Evolutionary conservation across 768 basidiomycete genomes (phyloP).

Genomic region (Ramaria sp.): DNA sequence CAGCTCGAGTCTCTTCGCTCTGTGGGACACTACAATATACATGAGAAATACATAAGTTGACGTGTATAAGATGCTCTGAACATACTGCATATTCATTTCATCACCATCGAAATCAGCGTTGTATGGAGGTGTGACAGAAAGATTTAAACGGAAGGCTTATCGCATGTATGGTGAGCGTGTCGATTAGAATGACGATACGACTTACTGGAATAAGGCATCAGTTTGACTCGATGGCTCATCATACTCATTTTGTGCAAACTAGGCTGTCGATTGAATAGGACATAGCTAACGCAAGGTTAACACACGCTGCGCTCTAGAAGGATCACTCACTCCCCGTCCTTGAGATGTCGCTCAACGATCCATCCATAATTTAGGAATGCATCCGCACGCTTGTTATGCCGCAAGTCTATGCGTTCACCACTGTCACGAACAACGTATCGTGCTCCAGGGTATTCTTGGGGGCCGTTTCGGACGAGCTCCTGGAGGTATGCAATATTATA

Average conservation of each 20-base stretch:
- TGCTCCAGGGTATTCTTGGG: slow-evolving; percentile 90
- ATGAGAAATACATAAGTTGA: not conserved
- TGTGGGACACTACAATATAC: slow-evolving; percentile 72
- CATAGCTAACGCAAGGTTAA: slow-evolving; percentile 40
- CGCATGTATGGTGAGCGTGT: slow-evolving; percentile 8
- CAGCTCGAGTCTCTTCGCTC: slow-evolving; percentile 95
- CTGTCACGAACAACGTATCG: slow-evolving; percentile 96
- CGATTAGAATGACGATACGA: slow-evolving; percentile 11
- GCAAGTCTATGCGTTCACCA: slow-evolving; percentile 91
- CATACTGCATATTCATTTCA: slow-evolving; percentile 99
- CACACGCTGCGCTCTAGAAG: slow-evolving; percentile 3
- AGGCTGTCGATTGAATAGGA: slow-evolving; percentile 97
- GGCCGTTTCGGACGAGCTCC: slow-evolving; percentile 90
- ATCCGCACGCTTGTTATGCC: slow-evolving; percentile 93
- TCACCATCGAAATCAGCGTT: slow-evolving; percentile 99
- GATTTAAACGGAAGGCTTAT: slow-evolving; percentile 77
- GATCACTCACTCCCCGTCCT: slow-evolving; percentile 88
- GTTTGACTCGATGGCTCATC: slow-evolving; percentile 97
- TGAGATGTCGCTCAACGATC: slow-evolving; percentile 96
- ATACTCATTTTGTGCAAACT: slow-evolving; percentile 99
- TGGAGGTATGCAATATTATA: slow-evolving; percentile 94
- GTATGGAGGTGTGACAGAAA: slow-evolving; percentile 97
- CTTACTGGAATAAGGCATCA: slow-evolving; percentile 98
- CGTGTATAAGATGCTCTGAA: not conserved
- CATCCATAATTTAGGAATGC: slow-evolving; percentile 96